A percentile compares a stretch with the other conserved stretches of the same genome.
These are phyloP conservation scores for Graphiopsis chlorocephala DNA, from an alignment of 2,329 filamentous ascomycete species.

Conservation along the genomic window DNA sequence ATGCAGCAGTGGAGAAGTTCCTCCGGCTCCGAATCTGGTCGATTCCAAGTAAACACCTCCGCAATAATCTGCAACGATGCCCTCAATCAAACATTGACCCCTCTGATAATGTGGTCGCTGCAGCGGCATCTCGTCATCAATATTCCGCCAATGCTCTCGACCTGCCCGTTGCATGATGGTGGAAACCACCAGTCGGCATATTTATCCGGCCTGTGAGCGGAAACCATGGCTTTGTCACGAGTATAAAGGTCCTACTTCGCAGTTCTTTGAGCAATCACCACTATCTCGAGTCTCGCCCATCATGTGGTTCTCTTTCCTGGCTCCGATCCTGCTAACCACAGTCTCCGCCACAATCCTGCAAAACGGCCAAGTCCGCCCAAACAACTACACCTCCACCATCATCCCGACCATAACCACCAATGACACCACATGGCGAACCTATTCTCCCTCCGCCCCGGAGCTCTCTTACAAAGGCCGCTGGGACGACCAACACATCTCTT, in stretches of 20 bases:
- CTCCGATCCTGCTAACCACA: background rate
- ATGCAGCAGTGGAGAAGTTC: background rate
- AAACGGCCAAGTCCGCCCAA: constrained; percentile 42
- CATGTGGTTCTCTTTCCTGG: background rate
- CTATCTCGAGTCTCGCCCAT: background rate
- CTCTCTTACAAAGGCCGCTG: constrained; percentile 62
- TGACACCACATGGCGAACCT: constrained; percentile 45
- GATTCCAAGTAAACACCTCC: background rate
- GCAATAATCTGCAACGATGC: background rate
- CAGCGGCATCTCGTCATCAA: background rate
- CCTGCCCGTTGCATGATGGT: background rate
- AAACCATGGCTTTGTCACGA: background rate
- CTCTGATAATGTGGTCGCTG: background rate
- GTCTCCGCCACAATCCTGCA: constrained; percentile 39
- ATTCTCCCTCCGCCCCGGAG: constrained; percentile 51
- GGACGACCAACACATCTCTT: constrained; percentile 60
- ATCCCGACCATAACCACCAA: constrained; percentile 32
- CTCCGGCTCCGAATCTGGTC: background rate
- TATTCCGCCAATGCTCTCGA: background rate
- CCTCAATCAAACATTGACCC: background rate
- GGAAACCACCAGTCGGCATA: background rate
- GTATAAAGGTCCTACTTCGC: background rate
- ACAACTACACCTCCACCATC: constrained; percentile 41
- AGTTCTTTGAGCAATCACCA: background rate
- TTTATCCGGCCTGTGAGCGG: background rate